These are phyloP conservation scores for Spergularia marina DNA, from an alignment of 148 eudicot species.

Conservation along the genomic window DNA sequence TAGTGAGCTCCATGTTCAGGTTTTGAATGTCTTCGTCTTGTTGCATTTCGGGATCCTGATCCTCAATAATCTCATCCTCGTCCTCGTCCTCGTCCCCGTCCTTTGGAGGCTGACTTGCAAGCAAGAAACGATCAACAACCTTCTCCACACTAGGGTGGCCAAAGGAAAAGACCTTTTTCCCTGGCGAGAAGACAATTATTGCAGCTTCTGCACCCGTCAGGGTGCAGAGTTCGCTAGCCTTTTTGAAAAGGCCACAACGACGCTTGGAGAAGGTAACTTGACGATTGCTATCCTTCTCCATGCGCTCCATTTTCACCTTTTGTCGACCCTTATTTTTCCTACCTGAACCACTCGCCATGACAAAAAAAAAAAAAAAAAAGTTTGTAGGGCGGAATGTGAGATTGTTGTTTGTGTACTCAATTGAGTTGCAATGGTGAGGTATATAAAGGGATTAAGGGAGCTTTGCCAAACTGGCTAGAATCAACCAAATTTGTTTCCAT, in stretches of 20 bases:
- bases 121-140: constrained; percentile 11
- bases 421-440: neutral
- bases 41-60: neutral
- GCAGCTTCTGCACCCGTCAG: constrained; percentile 30
- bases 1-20: constrained; percentile 29
- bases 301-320: constrained; percentile 25
- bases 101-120: neutral
- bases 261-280: constrained; percentile 37
- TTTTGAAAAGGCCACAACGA: constrained; percentile 30
- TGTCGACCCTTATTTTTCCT: constrained; percentile 28
- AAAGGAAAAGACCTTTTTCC: constrained; percentile 28
- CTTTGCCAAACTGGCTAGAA: neutral
- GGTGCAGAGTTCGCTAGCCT: constrained; percentile 33
- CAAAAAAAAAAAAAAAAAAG: neutral
- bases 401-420: constrained; percentile 20
- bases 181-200: constrained; percentile 32
- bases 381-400: constrained; percentile 11
- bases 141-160: constrained; percentile 31
- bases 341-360: neutral
- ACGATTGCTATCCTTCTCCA: constrained; percentile 35
- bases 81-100: neutral
- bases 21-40: neutral
- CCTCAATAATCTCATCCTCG: no score
- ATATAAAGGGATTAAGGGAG: constrained; percentile 20
- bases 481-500: constrained; percentile 23